Conservation (phyloP, 768 basidiomycete genomes). For the Auriscalpium orientale region DNA sequence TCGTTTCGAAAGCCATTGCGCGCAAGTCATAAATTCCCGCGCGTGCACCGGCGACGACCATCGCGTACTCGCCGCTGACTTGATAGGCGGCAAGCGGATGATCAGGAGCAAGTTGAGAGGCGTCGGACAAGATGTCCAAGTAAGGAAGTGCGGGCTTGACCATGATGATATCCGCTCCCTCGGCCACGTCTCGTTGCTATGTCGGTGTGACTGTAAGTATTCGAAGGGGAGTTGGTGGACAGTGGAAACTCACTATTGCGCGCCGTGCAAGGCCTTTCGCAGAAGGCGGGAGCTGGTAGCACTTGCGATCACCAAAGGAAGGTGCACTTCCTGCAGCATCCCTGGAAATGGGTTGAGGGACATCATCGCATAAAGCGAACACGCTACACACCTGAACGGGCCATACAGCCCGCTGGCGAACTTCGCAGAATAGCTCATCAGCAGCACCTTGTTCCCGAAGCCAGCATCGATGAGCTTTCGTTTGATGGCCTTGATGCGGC, state of each 20-base stretch:
- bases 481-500: slow-evolving; percentile 87
- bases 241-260: slow-evolving; percentile 81
- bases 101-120: slow-evolving; percentile 69
- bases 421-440: slow-evolving; percentile 98
- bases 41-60: slow-evolving; percentile 89
- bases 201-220: neutral
- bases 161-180: slow-evolving; percentile 99
- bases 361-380: neutral
- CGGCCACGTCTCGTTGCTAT: slow-evolving; percentile 78
- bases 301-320: slow-evolving; percentile 91
- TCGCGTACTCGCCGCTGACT: slow-evolving; percentile 96
- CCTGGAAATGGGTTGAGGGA: slow-evolving; percentile 31
- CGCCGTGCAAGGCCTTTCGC: slow-evolving; percentile 87
- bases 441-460: slow-evolving; percentile 77
- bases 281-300: slow-evolving; percentile 91
- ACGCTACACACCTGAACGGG: slow-evolving; percentile 70
- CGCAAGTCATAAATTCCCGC: slow-evolving; percentile 92
- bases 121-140: slow-evolving; percentile 92
- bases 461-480: slow-evolving; percentile 74
- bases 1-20: slow-evolving; percentile 90
- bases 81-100: slow-evolving; percentile 96
- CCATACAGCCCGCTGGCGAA: slow-evolving; percentile 95
- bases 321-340: slow-evolving; percentile 98
- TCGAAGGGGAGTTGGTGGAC: too few relatives aligned
- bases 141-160: slow-evolving; percentile 96